These are phyloP conservation scores for Gentiana macrophylla DNA, from an alignment of 257 asterid genomes.

Conservation along the genomic window DNA sequence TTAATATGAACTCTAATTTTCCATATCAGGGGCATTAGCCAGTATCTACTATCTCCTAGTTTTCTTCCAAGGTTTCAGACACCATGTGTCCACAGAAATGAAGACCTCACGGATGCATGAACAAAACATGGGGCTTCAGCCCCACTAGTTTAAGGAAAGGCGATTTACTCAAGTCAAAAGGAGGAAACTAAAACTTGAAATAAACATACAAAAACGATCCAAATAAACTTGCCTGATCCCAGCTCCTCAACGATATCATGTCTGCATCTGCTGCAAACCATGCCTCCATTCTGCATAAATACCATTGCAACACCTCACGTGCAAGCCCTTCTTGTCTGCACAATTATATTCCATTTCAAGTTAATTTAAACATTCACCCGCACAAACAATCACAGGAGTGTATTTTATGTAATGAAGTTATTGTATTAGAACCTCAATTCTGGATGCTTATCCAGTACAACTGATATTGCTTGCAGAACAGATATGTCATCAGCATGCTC, in stretches of 20 bases:
- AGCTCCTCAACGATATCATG: conserved; percentile 87
- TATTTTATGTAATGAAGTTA: no score
- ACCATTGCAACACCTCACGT: conserved; percentile 89
- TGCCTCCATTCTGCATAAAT: conserved; percentile 97
- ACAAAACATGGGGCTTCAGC: no score
- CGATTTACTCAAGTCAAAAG: no score
- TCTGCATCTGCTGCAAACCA: conserved; percentile 99
- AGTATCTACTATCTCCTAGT: no score
- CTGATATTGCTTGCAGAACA: conserved; percentile 69
- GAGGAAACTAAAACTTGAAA: no score
- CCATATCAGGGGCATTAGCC: no score
- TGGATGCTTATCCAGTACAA: conserved; percentile 72
- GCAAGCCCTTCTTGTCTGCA: conserved; percentile 81
- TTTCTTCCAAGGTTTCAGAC: no score
- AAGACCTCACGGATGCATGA: no score
- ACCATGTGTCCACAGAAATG: no score
- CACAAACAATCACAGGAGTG: neutral
- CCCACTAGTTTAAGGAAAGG: no score
- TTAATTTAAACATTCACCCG: conserved; percentile 6
- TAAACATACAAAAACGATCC: no score
- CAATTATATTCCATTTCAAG: conserved; percentile 7
- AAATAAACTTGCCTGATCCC: conserved; percentile 83
- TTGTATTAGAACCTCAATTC: conserved; percentile 49
- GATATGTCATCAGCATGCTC: conserved; percentile 73
- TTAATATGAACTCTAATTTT: no score